These are phyloP conservation scores for Dictyostelium brefeldianum DNA, from an alignment of 78 protist genomes.

Conservation along the genomic window DNA sequence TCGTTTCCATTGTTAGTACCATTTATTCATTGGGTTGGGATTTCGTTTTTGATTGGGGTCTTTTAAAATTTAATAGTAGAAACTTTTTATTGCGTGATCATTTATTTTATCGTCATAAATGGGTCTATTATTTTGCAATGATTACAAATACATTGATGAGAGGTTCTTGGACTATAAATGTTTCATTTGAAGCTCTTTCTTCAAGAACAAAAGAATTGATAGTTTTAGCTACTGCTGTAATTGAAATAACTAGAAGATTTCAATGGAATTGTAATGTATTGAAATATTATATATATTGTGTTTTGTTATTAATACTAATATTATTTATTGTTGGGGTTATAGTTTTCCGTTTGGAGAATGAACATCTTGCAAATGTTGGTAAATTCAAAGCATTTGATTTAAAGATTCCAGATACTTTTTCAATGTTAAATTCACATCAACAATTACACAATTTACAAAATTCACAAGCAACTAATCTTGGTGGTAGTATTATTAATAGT, in stretches of 20 bases:
- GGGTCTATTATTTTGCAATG: constrained; percentile 61
- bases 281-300: background rate
- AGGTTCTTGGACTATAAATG: constrained; percentile 59
- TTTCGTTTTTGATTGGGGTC: constrained; percentile 77
- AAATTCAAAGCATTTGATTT: constrained; percentile 80
- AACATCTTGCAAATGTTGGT: constrained; percentile 72
- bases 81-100: constrained; percentile 42
- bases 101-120: constrained; percentile 46
- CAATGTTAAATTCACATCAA: background rate
- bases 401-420: constrained; percentile 52
- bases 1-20: constrained; percentile 21
- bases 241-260: constrained; percentile 73
- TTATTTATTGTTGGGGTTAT: too few relatives aligned
- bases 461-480: background rate
- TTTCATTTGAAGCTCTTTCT: constrained; percentile 58
- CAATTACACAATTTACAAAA: background rate
- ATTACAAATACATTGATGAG: constrained; percentile 53
- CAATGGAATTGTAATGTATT: constrained; percentile 82
- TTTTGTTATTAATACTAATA: background rate
- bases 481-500: too few relatives aligned
- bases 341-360: constrained; percentile 85
- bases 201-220: constrained; percentile 54
- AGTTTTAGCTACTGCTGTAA: constrained; percentile 25
- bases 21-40: constrained; percentile 65
- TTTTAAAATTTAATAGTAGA: constrained; percentile 22